Percentiles rank a stretch among this genome's conserved stretches.
These are phyloP conservation scores for Hyphopichia pseudoburtonii DNA, from an alignment of 1,139 yeast species.

Conservation along the genomic window DNA sequence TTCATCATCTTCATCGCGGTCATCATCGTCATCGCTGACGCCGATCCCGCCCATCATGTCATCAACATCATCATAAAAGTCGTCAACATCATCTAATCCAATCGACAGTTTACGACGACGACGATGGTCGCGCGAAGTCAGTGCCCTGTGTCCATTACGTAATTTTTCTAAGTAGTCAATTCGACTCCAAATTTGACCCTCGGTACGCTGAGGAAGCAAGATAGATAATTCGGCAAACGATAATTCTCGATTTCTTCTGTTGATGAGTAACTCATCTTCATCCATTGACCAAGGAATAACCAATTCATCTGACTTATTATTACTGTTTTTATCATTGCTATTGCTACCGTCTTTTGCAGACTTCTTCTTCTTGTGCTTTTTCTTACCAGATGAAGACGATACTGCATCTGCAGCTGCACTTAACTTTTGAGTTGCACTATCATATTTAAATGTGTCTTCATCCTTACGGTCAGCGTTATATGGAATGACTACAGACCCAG, in stretches of 20 bases:
- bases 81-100: constrained; percentile 49
- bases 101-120: constrained; percentile 41
- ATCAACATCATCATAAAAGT: constrained; percentile 40
- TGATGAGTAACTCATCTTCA: constrained; percentile 67
- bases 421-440: constrained; percentile 8
- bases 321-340: background rate
- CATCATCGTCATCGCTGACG: constrained; percentile 31
- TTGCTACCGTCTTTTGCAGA: constrained; percentile 13
- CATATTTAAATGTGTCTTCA: constrained; percentile 17
- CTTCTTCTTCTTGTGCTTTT: constrained; percentile 8
- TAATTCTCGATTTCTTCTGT: constrained; percentile 58
- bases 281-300: constrained; percentile 59
- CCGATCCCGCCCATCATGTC: constrained; percentile 40
- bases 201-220: constrained; percentile 69
- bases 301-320: constrained; percentile 8
- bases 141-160: constrained; percentile 41
- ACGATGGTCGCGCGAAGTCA: constrained; percentile 30
- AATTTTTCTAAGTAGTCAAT: constrained; percentile 54
- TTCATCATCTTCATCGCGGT: constrained; percentile 32
- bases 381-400: constrained; percentile 6
- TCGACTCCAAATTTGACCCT: constrained; percentile 68
- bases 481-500: constrained; percentile 49
- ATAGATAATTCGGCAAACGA: constrained; percentile 75
- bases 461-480: constrained; percentile 34
- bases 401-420: too few species aligned